Evolutionary conservation across 1,284 basidiomycete genomes (phyloP), one percentile per base, ranked within the genome.

Genomic region (Pseudozyma tsukubaensis): DNA sequence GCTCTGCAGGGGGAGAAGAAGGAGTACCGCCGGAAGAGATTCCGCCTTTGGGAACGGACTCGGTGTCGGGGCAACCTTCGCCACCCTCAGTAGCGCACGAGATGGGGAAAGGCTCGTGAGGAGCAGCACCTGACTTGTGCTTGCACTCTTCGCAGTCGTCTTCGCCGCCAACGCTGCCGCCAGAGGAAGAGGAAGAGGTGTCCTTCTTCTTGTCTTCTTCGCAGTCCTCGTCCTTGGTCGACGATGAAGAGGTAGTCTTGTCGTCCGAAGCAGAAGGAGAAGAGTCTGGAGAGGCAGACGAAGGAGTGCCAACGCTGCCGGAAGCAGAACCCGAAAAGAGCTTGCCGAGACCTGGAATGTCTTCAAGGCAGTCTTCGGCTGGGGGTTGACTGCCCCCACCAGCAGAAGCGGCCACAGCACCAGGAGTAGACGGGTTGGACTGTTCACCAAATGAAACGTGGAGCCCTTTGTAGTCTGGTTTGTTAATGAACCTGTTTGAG

Each of bases 281-380:
- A 16, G 21, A 24, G 44, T 47, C 12, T 19, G 11, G 21, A 44
- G 43, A 18, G 11, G 43, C 11, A 19, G 43, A 44, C 11, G 43
- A 19, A 18, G 50, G 13, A 36, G 24, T 13, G 13, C 51, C 45
- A 32, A 42, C 40, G 29, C 44, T 47, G 12, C 56, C 71, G 18
- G 37, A 39, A 34, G 50, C 66, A 16, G 42, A 11, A 6, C 24
- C 24, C 24, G 24, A 29, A 44, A n/a, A 36, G 16, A 50, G 32
- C 2, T n/a, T 18, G 32, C 45, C 35, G 6, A 61, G 13, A 12
- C 18, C 19, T 5, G 45, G 47, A 9, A 60, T 32, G 12, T 18
- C 2, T 2, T 21, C 35, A 16, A 62, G 43, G 29, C 60, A 62
- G 43, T 62, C 60, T 39, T 56, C 53, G 8, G 60, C 53, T 4